Base-by-base conservation (phyloP, 371 early-diverging fungal genomes). In the Rhizopus delemar region DNA sequence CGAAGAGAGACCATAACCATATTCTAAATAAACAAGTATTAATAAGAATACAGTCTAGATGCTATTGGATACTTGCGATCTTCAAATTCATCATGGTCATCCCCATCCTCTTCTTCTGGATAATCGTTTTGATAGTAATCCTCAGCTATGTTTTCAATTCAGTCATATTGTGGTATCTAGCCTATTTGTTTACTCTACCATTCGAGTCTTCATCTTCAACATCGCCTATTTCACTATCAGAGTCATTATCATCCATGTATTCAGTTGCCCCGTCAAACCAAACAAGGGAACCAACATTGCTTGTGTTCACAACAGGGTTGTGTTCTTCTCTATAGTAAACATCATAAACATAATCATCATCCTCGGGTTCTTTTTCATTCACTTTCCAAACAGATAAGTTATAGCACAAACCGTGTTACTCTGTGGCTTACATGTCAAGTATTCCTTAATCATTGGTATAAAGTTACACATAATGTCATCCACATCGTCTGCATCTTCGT, bases 361-460 rank as follows among this genome's bases (percentile, higher is more conserved):
- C 73, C 22, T 22, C 22, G 22, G 22, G 22, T 6, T 78, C 74
- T 4, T 77, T 73, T 38, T 60, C 52, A 8, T 68, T 54, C 5
- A 57, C 70, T 5, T 74, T 71, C 38, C 76, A 70, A 22, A 76
- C 79, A 64, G 13, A 22, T 22, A 22, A 22, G 22, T 22, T 22
- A 22, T 2, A 22, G 22, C 22, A 22, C 22, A 22, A 22, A 22
- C 22, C 2, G 22, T 22, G 22, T 22, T 22, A 22, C 22, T 22
- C 22, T 22, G 22, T 9, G 0, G 9, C 78, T 65, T 74, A 85
- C 85, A 68, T 33, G 86, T 74, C 51, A 91, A 63, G 51, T 87
- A 85, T 58, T 89, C 88, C 45, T 85, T 81, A 4, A 91, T 87
- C 86, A 91, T 86, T 0, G 90, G 87, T 52, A 88, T 76, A 56